These are phyloP conservation scores for Ganoderma lucidum DNA, from an alignment of 1,284 basidiomycete genomes.

Conservation along the genomic window DNA sequence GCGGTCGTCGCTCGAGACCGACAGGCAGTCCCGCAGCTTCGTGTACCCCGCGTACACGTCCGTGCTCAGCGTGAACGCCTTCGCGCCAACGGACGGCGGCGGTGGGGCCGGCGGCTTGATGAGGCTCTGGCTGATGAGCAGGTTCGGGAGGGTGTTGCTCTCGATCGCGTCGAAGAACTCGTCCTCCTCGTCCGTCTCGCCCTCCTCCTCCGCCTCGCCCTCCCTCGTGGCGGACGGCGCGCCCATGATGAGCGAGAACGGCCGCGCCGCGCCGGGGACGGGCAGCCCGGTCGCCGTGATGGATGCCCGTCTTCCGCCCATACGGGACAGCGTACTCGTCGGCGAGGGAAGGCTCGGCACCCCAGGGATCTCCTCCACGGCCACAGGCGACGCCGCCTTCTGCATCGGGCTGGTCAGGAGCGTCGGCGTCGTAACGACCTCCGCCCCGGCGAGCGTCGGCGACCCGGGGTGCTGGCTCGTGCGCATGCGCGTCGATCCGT, in stretches of 20 bases:
- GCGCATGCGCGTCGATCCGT: conserved; percentile 41
- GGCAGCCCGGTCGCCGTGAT: conserved; percentile 21
- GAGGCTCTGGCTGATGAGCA: conserved; percentile 73
- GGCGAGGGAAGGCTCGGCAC: conserved; percentile 13
- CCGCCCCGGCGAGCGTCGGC: conserved; percentile 13
- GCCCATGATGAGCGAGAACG: conserved; percentile 31
- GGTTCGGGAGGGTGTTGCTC: conserved; percentile 76
- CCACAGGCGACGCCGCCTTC: not conserved
- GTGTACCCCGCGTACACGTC: conserved; percentile 77
- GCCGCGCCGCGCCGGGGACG: conserved; percentile 8
- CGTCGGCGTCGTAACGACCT: conserved; percentile 20
- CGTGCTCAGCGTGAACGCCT: conserved; percentile 48
- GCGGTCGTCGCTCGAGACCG: conserved; percentile 81
- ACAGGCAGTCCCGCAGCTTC: conserved; percentile 69
- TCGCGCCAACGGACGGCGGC: conserved; percentile 12
- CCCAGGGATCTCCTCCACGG: conserved; percentile 8
- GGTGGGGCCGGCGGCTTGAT: conserved; percentile 34
- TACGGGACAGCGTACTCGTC: conserved; percentile 8
- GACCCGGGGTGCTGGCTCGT: conserved; percentile 35
- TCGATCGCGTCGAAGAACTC: conserved; percentile 99
- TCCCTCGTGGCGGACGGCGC: conserved; percentile 12
- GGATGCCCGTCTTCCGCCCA: conserved; percentile 15
- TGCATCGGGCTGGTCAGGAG: not conserved
- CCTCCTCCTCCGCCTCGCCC: conserved; percentile 44
- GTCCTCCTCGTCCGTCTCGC: conserved; percentile 89